phyloP scores from a whole-genome alignment of 2,329 filamentous ascomycete species.

The Nectriaceae sp. region DNA sequence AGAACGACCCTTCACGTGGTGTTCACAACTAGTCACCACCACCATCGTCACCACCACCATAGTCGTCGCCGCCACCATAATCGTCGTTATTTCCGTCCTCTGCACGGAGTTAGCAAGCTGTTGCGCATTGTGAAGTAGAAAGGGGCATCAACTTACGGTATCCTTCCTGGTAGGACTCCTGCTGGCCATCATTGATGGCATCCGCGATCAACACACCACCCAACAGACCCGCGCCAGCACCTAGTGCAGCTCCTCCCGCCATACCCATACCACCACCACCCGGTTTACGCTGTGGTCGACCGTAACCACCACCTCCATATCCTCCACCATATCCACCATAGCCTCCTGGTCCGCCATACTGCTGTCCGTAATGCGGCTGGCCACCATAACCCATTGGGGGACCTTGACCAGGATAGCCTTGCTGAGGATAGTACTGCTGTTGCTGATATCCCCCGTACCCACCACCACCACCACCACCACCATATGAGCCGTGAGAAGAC shows the following conservation, averaged over 20 bases:
- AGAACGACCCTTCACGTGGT: too few relatives aligned
- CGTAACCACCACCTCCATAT: slow-evolving; percentile 38
- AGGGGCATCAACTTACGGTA: slow-evolving; percentile 34
- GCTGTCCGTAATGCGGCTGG: slow-evolving; percentile 26
- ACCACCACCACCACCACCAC: slow-evolving; percentile 21
- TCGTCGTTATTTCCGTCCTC: slow-evolving; percentile 32
- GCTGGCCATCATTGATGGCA: slow-evolving; percentile 63
- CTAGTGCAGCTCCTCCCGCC: slow-evolving; percentile 73
- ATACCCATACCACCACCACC: slow-evolving; percentile 59
- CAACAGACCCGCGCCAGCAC: slow-evolving; percentile 77
- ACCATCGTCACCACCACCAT: slow-evolving; percentile 30
- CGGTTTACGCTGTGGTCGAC: slow-evolving; percentile 43
- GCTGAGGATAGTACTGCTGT: slow-evolving; percentile 28
- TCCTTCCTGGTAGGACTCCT: slow-evolving; percentile 56
- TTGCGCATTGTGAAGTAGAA: background rate
- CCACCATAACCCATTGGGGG: slow-evolving; percentile 29
- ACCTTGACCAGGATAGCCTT: slow-evolving; percentile 26
- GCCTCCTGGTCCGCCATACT: slow-evolving; percentile 21
- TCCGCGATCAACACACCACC: slow-evolving; percentile 74
- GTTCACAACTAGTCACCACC: slow-evolving; percentile 21
- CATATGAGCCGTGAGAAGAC: slow-evolving; percentile 22
- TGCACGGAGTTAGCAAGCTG: slow-evolving; percentile 19
- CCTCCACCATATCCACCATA: slow-evolving; percentile 24
- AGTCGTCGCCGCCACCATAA: slow-evolving; percentile 32
- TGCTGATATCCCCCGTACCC: slow-evolving; percentile 31